Conservation (phyloP, 106 monocot species). For the Alisma plantagoaquatica region DNA sequence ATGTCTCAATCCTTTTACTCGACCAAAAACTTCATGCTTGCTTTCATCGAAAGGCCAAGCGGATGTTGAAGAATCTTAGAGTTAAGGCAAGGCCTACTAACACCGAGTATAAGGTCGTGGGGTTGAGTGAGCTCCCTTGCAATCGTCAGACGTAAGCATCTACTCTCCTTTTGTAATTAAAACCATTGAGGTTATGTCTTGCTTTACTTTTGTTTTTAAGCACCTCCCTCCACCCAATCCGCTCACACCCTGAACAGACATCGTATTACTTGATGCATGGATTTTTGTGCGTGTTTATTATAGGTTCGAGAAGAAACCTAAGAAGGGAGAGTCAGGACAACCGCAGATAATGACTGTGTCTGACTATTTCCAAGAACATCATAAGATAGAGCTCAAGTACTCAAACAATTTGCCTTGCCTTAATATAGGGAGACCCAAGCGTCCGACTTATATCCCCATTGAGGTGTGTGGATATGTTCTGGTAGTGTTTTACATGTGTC, state of each 20-base stretch:
- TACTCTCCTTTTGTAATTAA: not conserved
- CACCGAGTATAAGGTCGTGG: slow-evolving; percentile 69
- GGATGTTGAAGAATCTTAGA: slow-evolving; percentile 46
- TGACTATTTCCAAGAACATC: slow-evolving; percentile 57
- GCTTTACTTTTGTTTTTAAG: not conserved
- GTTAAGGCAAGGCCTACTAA: slow-evolving; percentile 49
- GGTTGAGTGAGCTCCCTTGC: slow-evolving; percentile 78
- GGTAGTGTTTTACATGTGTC: not conserved
- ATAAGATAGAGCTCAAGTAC: slow-evolving; percentile 29
- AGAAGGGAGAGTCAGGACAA: slow-evolving; percentile 20
- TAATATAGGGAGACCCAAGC: slow-evolving; percentile 96
- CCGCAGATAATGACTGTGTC: slow-evolving; percentile 34
- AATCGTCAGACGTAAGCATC: slow-evolving; percentile 29
- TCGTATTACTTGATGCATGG: too few species aligned
- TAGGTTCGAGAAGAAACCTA: slow-evolving; percentile 63
- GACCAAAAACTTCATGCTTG: not conserved
- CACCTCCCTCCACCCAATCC: not conserved
- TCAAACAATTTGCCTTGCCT: slow-evolving; percentile 67
- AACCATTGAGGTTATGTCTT: not conserved
- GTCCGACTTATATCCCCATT: slow-evolving; percentile 72
- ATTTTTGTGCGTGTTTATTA: not conserved
- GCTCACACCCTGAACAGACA: too few species aligned
- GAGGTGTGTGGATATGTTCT: slow-evolving; percentile 42
- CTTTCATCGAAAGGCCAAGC: slow-evolving; percentile 8
- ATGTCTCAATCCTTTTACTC: not conserved